Evolutionary conservation across 257 asterid genomes (phyloP).

Genomic region (Lycium ferocissimum): DNA sequence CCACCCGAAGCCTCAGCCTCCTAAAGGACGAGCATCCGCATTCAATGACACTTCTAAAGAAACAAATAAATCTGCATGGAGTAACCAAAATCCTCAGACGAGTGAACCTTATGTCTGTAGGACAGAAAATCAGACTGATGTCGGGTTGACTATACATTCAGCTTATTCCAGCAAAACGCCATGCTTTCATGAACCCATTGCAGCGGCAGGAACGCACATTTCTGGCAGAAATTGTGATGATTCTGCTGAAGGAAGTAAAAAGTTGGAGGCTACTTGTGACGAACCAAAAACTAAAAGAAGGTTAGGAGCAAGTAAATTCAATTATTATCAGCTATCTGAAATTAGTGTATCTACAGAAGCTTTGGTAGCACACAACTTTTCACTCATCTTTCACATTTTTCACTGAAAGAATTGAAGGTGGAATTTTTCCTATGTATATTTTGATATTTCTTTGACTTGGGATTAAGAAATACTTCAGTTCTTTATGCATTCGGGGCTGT

Average conservation of each 20-base stretch:
- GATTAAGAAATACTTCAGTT: not conserved
- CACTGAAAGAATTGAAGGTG: not conserved
- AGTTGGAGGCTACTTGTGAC: conserved; percentile 51
- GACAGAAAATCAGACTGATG: conserved; percentile 36
- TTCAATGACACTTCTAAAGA: conserved; percentile 37
- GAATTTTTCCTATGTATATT: not conserved
- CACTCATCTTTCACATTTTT: not conserved
- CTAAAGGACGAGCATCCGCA: conserved; percentile 34
- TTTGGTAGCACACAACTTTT: not conserved
- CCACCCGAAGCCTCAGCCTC: conserved; percentile 63
- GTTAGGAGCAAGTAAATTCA: conserved; percentile 40
- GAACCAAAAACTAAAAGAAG: conserved; percentile 60
- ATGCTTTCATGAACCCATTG: conserved; percentile 35
- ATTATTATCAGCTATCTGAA: not conserved
- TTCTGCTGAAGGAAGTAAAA: conserved; percentile 52
- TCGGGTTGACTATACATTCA: conserved; percentile 44
- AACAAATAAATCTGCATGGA: conserved; percentile 33
- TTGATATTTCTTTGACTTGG: not conserved
- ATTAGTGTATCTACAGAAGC: not conserved
- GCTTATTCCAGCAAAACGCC: conserved; percentile 35
- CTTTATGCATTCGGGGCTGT: not conserved
- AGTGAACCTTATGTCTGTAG: conserved; percentile 36
- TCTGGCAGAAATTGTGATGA: conserved; percentile 46
- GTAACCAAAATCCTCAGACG: conserved; percentile 35
- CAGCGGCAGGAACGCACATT: conserved; percentile 39